Base-by-base conservation (phyloP, 2,329 filamentous ascomycete species). In the Allantophomopsis cytisporea region DNA sequence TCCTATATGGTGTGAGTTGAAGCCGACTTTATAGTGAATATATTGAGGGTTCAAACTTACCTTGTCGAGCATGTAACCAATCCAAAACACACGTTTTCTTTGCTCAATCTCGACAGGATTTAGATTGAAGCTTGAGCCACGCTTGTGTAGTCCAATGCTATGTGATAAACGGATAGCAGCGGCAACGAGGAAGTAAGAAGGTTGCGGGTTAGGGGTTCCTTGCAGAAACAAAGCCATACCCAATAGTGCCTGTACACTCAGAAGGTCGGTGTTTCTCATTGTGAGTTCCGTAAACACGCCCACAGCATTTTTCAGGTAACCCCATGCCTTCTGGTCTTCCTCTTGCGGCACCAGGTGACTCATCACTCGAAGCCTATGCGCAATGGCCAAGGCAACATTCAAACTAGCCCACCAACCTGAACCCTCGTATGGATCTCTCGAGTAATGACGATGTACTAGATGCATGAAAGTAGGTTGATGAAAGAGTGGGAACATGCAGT, bases 391-490 rank as follows among this genome's bases (percentile, higher is more conserved):
- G 1, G 83, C 86, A 43, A 94, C 82, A 51, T 98, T 98, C 51
- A 98, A 69, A 60, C 87, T 94, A 5, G 91, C 91, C 89, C 91
- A 98, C 91, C 91, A 98, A 3, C 91, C 91, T 5, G 87, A 93
- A 20, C 89, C 88, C 56, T 94, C 80, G 49, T 95, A 96, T 1
- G 89, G 89, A 49, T 96, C 84, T 37, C 78, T 67, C 1, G 87
- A 93, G 60, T 96, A 98, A 56, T 96, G 89, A 49, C 83, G 78
- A 54, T 96, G 87, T 23, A 95, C 87, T 5, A 96, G 68, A 55
- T 95, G 88, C 86, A 96, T 96, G 55, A 98, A 98, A 0, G 91
- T 96, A 1, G 89, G 88, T 58, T 95, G 88, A 59, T 98, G 91
- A 54, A 94, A 98, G 4, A 98, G 68, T 5, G 91, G 91, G 55